Base-by-base conservation (phyloP, 257 asterid genomes). In the Salvia rosmarinus region DNA sequence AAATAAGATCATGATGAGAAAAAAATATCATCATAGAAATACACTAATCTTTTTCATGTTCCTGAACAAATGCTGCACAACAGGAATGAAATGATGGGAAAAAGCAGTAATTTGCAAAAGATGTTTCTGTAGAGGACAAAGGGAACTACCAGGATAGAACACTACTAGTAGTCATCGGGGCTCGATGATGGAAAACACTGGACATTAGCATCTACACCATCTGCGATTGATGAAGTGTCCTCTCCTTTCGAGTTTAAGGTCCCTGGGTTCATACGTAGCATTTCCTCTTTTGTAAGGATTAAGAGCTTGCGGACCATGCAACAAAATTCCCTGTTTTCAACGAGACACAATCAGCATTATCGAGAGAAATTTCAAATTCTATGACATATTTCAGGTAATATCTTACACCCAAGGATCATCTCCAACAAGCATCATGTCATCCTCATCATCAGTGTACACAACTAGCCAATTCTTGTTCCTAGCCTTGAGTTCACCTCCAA, bases 351-450 rank as follows among this genome's bases (percentile, higher is more conserved):
- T 14, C 3, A n/a, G 74, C 44, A 42, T 32, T 63, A 21, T 35
- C 58, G 30, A 42, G 19, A 78, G 4, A 50, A 10, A 47, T 16
- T 12, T 68, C 13, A 71, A 68, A 14, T 43, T 35, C 1, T 23
- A 54, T 4, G 23, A 56, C 19, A 30, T 12, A 19, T 47, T 67
- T 4, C 28, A 19, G 21, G 42, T 34, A 65, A 65, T 67, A 74
- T 54, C 95, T 85, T 86, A 95, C 99, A 77, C 94, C 99, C 99
- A 95, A 9, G 99, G 99, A 78, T 95, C 99, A 83, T 95, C 99
- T 56, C 99, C 99, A 11, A 95, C 99, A 43, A 95, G 99, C 99
- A 95, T 95, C 99, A 89, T 95, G 74, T 95, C 99, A 67, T 88
- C 97, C 89, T 95, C 99, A 71, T 91, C 95, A 71, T 95, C 99